A percentile compares a stretch with the other conserved stretches of the same genome.
phyloP scores from a whole-genome alignment of 1,284 basidiomycete genomes.

The Puccinia horiana region DNA sequence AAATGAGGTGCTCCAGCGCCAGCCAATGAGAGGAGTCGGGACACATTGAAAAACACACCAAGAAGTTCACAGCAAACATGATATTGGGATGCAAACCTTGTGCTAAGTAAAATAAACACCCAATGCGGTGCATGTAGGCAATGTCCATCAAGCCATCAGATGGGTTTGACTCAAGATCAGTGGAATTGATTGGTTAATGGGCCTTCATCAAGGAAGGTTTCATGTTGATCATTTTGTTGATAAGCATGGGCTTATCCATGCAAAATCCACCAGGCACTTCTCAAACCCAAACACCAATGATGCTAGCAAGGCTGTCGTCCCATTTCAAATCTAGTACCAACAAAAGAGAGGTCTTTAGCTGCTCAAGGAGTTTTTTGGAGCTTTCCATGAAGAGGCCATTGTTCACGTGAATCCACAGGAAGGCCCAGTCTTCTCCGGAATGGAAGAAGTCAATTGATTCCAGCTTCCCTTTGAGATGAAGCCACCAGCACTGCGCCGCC shows the following conservation, averaged over 20 bases:
- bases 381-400: neutral
- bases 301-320: neutral
- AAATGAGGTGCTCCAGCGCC: conserved; percentile 4
- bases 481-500: neutral
- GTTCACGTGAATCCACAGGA: conserved; percentile 11
- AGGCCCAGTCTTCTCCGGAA: neutral
- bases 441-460: neutral
- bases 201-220: neutral
- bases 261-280: neutral
- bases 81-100: neutral
- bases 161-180: neutral
- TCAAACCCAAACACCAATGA: neutral
- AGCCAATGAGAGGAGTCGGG: conserved; percentile 10
- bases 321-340: neutral
- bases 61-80: neutral
- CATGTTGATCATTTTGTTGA: neutral
- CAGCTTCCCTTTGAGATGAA: neutral
- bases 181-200: neutral
- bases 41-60: neutral
- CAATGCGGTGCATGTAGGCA: neutral
- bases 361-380: neutral
- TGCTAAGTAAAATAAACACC: neutral
- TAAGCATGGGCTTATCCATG: neutral
- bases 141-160: neutral
- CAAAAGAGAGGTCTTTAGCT: neutral